Evolutionary conservation across 192 early-diverging fungal species (phyloP), one percentile per base, ranked within the genome.

Genomic region (Coemansia sp.): DNA sequence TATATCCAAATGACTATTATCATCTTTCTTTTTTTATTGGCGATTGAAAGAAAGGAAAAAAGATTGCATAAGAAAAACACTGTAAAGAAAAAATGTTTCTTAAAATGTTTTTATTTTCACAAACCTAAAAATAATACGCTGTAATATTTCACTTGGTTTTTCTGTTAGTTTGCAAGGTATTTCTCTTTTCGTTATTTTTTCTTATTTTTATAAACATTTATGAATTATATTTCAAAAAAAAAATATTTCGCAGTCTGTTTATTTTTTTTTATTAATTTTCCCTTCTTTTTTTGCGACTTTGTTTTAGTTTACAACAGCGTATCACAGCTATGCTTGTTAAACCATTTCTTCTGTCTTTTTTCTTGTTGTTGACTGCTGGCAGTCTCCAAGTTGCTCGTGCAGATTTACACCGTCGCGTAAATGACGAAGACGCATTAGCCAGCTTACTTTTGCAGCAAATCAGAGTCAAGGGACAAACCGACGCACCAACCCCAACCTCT

Each of bases 351-450:
- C 2, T 57, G 31, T 33, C 5, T 30, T 5, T 12, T 29, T 33
- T 33, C 16, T 57, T 57, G 56, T 8, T 57, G 56, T 32, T 57
- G 56, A 3, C 56, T 31, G 56, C 56, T 57, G 17, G 32, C 56
- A 45, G 42, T 45, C 18, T 38, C 17, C 58, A 38, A 38, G 17
- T 30, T 29, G 8, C 33, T 49, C 49, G 30, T 62, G 61, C 42
- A 45, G 42, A 45, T 12, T 12, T 45, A 45, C 14, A 12, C 14
- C 42, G 42, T 45, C 42, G 42, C 12, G 12, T 12, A 12, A 16
- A 45, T 1, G 12, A 45, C 42, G 42, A 45, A 45, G 31, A 58
- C 7, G 40, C 12, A 7, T 48, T 48, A 56, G 64, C 17, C 14
- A 38, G 4, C 32, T 38, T 31, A 50, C 45, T 31, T 5, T 59